Conservation (phyloP, 2,329 filamentous ascomycete species). For the Trichoderma breve region DNA sequence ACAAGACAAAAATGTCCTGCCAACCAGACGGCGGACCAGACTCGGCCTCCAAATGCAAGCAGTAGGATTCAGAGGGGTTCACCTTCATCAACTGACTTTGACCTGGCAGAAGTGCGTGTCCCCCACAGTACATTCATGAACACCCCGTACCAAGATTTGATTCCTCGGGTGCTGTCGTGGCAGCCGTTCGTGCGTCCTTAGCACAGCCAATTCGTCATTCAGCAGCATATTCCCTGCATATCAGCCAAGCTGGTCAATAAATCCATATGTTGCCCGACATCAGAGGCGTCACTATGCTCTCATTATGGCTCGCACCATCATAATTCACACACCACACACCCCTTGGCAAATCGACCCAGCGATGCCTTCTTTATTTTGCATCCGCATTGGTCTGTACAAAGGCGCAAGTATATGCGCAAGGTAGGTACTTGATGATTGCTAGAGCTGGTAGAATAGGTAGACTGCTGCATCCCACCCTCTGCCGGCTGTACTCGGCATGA, state of each 20-base stretch:
- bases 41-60: conserved; percentile 4
- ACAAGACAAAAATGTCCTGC: neutral
- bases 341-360: neutral
- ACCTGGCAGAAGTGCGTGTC: neutral
- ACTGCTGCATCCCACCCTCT: neutral
- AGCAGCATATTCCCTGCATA: conserved; percentile 6
- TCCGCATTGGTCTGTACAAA: conserved; percentile 1
- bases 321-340: conserved; percentile 5
- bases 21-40: neutral
- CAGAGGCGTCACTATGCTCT: conserved; percentile 16
- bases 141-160: neutral
- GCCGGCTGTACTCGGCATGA: neutral
- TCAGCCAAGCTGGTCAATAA: neutral
- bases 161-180: conserved; percentile 8
- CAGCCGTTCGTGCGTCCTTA: conserved; percentile 11
- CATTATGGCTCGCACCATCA: neutral
- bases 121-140: conserved; percentile 10
- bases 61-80: conserved; percentile 6
- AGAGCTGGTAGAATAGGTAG: neutral
- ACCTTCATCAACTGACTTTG: conserved; percentile 11
- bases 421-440: neutral
- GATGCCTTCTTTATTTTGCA: neutral
- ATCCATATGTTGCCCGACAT: conserved; percentile 1
- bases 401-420: neutral
- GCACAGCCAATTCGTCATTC: conserved; percentile 17